phyloP scores from a whole-genome alignment of 768 basidiomycete species.

The Tulasnella calospora region DNA sequence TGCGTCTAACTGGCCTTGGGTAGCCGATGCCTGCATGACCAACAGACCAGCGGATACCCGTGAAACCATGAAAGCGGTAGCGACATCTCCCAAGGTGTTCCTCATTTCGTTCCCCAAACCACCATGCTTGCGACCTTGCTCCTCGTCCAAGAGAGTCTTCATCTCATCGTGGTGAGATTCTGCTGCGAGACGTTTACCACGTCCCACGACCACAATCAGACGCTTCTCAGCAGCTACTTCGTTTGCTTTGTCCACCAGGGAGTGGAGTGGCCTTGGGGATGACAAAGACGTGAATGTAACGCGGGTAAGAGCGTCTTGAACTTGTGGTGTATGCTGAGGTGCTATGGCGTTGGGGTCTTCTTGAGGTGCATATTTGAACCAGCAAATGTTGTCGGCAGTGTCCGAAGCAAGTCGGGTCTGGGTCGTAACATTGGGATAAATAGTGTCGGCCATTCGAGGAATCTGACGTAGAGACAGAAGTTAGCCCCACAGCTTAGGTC shows the following conservation, averaged over 20 bases:
- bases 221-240: conserved; percentile 42
- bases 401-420: conserved; percentile 66
- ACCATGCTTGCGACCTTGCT: conserved; percentile 28
- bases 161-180: conserved; percentile 60
- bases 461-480: conserved; percentile 38
- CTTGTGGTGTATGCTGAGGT: conserved; percentile 33
- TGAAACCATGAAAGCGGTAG: conserved; percentile 37
- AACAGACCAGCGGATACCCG: conserved; percentile 5
- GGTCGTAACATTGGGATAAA: conserved; percentile 62
- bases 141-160: conserved; percentile 34
- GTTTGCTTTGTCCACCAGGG: conserved; percentile 41
- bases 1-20: not conserved
- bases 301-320: conserved; percentile 50
- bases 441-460: conserved; percentile 56
- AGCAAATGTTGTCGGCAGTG: conserved; percentile 74
- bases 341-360: conserved; percentile 30
- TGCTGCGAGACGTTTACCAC: conserved; percentile 64
- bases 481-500: not conserved
- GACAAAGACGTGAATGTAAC: conserved; percentile 55
- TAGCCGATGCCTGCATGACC: conserved; percentile 21
- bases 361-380: conserved; percentile 54
- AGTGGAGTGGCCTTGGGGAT: conserved; percentile 53
- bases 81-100: conserved; percentile 43
- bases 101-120: conserved; percentile 37
- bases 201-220: conserved; percentile 62